phyloP scores from a whole-genome alignment of 129 eudicot species.

The Flaveria bidentis region DNA sequence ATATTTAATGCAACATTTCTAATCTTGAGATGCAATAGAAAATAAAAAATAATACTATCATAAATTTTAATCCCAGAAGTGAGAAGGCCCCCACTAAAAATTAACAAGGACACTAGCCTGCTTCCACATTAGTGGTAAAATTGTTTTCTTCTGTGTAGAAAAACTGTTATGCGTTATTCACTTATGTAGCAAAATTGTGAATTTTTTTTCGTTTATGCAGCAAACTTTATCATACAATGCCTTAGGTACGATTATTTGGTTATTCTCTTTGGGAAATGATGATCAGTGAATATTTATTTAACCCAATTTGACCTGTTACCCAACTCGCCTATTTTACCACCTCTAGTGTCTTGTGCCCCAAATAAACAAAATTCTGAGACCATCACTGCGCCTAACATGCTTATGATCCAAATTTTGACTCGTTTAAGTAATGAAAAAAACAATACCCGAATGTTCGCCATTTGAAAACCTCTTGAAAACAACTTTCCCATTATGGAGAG shows the following conservation, averaged over 20 bases:
- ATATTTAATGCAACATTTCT: slow-evolving; percentile 12
- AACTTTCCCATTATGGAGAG: slow-evolving; percentile 78
- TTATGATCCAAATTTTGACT: slow-evolving; percentile 9
- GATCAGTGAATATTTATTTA: background rate
- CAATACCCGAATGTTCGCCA: slow-evolving; percentile 48
- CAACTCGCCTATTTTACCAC: background rate
- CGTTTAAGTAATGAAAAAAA: slow-evolving; percentile 16
- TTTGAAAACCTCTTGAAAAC: slow-evolving; percentile 65
- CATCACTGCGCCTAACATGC: slow-evolving; percentile 7
- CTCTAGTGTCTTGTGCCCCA: no score
- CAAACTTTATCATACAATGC: background rate
- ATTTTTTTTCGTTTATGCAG: background rate
- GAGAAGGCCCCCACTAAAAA: background rate
- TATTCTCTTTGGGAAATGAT: background rate
- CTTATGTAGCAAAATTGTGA: background rate
- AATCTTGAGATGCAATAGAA: no score
- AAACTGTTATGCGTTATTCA: background rate
- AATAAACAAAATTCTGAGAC: no score
- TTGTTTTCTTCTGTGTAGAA: background rate
- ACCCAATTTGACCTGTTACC: background rate
- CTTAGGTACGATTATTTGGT: background rate
- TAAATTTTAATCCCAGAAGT: background rate
- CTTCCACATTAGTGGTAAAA: background rate
- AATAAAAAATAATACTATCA: no score
- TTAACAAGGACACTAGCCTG: background rate